phyloP scores from a whole-genome alignment of 352 stramenopile species.

The Albugo candida region DNA sequence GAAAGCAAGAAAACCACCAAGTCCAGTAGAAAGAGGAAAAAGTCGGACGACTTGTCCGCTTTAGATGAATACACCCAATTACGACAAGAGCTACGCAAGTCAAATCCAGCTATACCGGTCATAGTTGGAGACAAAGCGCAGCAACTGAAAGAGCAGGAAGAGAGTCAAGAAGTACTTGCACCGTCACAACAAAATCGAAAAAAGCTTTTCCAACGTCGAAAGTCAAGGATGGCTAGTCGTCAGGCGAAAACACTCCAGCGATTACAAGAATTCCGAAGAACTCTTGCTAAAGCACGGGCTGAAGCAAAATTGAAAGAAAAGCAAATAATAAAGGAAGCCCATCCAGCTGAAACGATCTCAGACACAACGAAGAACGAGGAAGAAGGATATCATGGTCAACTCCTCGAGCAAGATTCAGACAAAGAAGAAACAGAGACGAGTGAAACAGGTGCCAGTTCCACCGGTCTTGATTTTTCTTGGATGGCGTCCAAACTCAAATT shows the following conservation, averaged over 20 bases:
- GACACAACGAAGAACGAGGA: constrained; percentile 1
- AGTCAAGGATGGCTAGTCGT: constrained; percentile 23
- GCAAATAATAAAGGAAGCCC: constrained; percentile 14
- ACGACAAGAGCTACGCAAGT: constrained; percentile 39
- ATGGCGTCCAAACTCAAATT: constrained; percentile 79
- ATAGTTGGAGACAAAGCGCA: constrained; percentile 37
- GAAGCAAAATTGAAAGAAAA: too few species aligned
- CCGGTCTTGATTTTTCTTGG: constrained; percentile 41
- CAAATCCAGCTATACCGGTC: constrained; percentile 33
- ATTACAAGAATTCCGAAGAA: constrained; percentile 38
- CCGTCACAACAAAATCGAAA: constrained; percentile 51
- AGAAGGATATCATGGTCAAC: constrained; percentile 41
- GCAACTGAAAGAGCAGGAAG: constrained; percentile 27
- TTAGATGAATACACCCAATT: constrained; percentile 46
- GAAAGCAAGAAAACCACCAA: not conserved
- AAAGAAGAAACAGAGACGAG: constrained; percentile 7
- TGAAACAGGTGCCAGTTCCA: constrained; percentile 13
- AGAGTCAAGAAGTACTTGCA: constrained; percentile 50
- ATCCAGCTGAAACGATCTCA: not conserved
- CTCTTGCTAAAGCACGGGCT: constrained; percentile 12
- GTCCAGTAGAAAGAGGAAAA: too few species aligned
- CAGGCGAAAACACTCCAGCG: constrained; percentile 53
- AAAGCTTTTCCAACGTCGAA: constrained; percentile 51
- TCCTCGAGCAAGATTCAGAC: constrained; percentile 27
- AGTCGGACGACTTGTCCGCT: not conserved